Conservation (phyloP, 257 asterid species). For the Avicennia marina region DNA sequence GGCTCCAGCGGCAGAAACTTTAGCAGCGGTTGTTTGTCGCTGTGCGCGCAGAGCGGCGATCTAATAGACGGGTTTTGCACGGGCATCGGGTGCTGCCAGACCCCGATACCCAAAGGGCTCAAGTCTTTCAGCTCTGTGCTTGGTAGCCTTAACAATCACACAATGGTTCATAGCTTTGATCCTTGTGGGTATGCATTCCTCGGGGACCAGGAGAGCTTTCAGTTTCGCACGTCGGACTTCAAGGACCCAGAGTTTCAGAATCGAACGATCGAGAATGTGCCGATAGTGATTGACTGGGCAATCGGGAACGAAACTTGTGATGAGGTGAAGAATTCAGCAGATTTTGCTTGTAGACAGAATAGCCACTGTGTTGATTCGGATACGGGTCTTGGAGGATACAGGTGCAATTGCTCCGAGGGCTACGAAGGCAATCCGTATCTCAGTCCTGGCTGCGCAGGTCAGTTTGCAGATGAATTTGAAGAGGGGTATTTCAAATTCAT, state of each 20-base stretch:
- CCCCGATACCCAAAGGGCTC: conserved; percentile 12
- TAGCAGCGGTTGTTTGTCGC: conserved; percentile 14
- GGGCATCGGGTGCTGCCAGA: conserved; percentile 27
- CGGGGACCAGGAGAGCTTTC: conserved; percentile 3
- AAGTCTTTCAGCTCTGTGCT: neutral
- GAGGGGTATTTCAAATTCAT: no score
- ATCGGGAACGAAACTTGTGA: conserved; percentile 19
- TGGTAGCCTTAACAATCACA: neutral
- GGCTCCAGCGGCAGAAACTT: conserved; percentile 1
- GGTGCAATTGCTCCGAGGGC: conserved; percentile 26
- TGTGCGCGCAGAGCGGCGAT: conserved; percentile 1
- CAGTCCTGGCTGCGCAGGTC: conserved; percentile 30
- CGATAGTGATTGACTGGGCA: conserved; percentile 25
- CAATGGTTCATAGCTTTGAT: neutral
- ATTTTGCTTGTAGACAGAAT: conserved; percentile 17
- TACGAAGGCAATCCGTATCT: conserved; percentile 35
- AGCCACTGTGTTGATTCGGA: conserved; percentile 24
- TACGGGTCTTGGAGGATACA: conserved; percentile 24
- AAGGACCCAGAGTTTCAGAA: neutral
- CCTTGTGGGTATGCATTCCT: conserved; percentile 26
- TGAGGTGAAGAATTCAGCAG: neutral
- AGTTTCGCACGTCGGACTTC: neutral
- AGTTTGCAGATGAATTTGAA: no score
- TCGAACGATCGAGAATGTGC: conserved; percentile 10
- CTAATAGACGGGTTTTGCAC: conserved; percentile 15